Percentiles rank a stretch among this genome's conserved stretches.
These are phyloP conservation scores for Arthrobotrys pseudoclavata DNA, from an alignment of 2,329 filamentous ascomycete genomes.

Conservation along the genomic window DNA sequence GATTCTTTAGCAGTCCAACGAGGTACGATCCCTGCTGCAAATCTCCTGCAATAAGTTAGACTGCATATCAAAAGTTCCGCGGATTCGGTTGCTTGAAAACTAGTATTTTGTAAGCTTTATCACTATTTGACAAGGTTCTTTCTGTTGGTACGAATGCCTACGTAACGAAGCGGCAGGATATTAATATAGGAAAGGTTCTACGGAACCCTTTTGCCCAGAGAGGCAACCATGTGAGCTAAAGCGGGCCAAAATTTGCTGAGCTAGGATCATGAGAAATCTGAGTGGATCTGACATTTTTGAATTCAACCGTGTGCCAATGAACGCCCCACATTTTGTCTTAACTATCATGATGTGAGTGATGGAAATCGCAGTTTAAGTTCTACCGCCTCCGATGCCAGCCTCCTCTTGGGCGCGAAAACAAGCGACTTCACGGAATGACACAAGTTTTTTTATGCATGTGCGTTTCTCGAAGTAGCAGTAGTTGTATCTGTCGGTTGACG, in stretches of 20 bases:
- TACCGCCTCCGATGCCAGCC: conserved; percentile 54
- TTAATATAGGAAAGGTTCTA: conserved; percentile 37
- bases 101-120: neutral
- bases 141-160: conserved; percentile 34
- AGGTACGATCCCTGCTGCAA: conserved; percentile 56
- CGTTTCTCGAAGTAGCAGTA: conserved; percentile 29
- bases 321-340: conserved; percentile 58
- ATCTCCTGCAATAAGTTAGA: conserved; percentile 61
- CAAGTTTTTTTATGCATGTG: conserved; percentile 21
- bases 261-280: conserved; percentile 23
- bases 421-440: conserved; percentile 28
- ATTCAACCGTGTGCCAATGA: conserved; percentile 60
- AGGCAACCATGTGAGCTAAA: conserved; percentile 48
- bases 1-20: conserved; percentile 41
- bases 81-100: conserved; percentile 50
- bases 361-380: conserved; percentile 55
- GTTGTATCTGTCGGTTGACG: conserved; percentile 20
- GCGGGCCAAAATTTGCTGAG: conserved; percentile 35
- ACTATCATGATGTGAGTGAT: conserved; percentile 59
- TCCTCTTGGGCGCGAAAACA: conserved; percentile 24
- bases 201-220: conserved; percentile 6
- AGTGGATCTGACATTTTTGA: conserved; percentile 45
- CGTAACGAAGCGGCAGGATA: conserved; percentile 44
- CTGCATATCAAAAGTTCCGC: conserved; percentile 56
- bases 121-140: conserved; percentile 35